A percentile compares a stretch with the other conserved stretches of the same genome.
Conservation (phyloP, 1,284 basidiomycete genomes). For the Trametes sp. region DNA sequence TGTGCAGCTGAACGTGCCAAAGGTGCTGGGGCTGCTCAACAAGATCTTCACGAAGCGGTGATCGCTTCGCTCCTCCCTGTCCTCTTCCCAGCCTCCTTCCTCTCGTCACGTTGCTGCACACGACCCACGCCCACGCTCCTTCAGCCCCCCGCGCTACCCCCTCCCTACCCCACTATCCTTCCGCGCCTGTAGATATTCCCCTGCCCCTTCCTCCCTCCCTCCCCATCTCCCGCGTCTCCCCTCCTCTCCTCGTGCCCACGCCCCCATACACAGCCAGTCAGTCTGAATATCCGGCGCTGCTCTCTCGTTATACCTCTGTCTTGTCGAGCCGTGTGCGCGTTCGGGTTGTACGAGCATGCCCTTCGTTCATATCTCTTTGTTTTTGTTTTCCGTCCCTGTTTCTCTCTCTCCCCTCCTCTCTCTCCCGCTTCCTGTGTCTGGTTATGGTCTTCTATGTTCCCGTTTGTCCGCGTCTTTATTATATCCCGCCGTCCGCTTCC, state of each 20-base stretch:
- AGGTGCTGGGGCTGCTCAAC: slow-evolving; percentile 90
- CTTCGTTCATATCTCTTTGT: background rate
- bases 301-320: slow-evolving; percentile 27
- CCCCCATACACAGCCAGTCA: background rate
- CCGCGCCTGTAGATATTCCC: slow-evolving; percentile 15
- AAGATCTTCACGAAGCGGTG: slow-evolving; percentile 90
- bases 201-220: background rate
- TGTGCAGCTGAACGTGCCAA: slow-evolving; percentile 96
- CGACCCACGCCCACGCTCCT: slow-evolving; percentile 28
- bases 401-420: background rate
- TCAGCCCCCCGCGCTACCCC: slow-evolving; percentile 28
- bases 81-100: background rate
- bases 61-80: slow-evolving; percentile 36
- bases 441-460: no score
- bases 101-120: slow-evolving; percentile 14
- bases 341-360: slow-evolving; percentile 26
- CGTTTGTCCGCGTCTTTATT: slow-evolving; percentile 14
- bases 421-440: background rate
- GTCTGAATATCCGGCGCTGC: slow-evolving; percentile 26
- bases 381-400: background rate
- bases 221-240: background rate
- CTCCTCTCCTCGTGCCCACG: background rate
- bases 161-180: slow-evolving; percentile 22
- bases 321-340: slow-evolving; percentile 23
- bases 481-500: slow-evolving; percentile 18